These are phyloP conservation scores for Suhomyces coccinellae DNA, from an alignment of 1,139 yeast genomes.

Conservation along the genomic window DNA sequence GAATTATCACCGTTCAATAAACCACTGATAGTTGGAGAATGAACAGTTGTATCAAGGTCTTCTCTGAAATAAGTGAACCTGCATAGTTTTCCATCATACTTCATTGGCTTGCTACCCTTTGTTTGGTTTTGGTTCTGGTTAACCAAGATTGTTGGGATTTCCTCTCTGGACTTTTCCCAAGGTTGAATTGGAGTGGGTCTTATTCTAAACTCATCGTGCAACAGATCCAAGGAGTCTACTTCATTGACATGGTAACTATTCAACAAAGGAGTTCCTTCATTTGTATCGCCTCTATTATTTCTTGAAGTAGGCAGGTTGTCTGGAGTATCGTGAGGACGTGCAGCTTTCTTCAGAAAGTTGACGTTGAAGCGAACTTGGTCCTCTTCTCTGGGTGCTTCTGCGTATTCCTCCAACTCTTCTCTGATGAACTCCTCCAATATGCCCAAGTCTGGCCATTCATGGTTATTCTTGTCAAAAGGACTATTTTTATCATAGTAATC, in stretches of 20 bases:
- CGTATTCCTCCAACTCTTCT: conserved; percentile 57
- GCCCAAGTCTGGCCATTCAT: conserved; percentile 77
- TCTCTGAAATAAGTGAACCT: conserved; percentile 92
- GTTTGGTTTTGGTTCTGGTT: conserved; percentile 11
- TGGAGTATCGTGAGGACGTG: conserved; percentile 1
- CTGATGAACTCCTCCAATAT: conserved; percentile 74
- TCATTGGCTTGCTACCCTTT: conserved; percentile 7
- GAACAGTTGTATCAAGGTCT: conserved; percentile 83
- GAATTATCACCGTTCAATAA: conserved; percentile 34
- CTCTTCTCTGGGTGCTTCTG: conserved; percentile 14
- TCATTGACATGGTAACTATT: conserved; percentile 58
- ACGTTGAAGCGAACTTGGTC: conserved; percentile 22
- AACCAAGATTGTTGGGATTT: conserved; percentile 33
- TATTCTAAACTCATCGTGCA: conserved; percentile 51
- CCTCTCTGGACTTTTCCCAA: conserved; percentile 56
- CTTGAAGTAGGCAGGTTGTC: conserved; percentile 6
- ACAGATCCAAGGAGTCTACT: conserved; percentile 50
- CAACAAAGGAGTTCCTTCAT: conserved; percentile 31
- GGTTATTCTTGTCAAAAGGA: conserved; percentile 20
- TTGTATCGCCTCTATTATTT: background rate
- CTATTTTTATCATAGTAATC: conserved; percentile 39
- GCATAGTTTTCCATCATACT: conserved; percentile 28
- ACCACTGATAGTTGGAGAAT: conserved; percentile 87
- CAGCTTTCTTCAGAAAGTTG: conserved; percentile 24
- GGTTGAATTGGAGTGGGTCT: conserved; percentile 79